These are phyloP conservation scores for Corrigiola litoralis DNA, from an alignment of 179 eudicot genomes.

Conservation along the genomic window DNA sequence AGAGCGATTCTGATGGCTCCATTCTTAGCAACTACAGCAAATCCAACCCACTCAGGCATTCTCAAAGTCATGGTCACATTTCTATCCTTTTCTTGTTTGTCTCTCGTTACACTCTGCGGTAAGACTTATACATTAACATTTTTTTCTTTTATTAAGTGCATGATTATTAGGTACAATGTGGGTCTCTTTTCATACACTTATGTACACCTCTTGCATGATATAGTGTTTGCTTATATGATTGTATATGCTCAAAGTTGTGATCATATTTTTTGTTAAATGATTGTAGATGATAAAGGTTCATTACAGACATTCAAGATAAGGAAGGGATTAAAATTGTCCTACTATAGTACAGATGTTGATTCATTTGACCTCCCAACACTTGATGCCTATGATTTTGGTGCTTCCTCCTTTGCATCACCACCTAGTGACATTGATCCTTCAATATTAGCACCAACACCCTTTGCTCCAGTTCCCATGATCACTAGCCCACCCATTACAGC, in stretches of 20 bases:
- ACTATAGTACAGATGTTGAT: conserved; percentile 10
- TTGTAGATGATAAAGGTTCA: conserved; percentile 19
- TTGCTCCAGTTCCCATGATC: conserved; percentile 8
- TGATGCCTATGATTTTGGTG: conserved; percentile 25
- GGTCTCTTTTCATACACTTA: not conserved
- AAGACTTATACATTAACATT: not conserved
- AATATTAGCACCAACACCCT: conserved; percentile 11
- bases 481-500: conserved; percentile 8
- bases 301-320: conserved; percentile 14
- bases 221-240: not conserved
- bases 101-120: conserved; percentile 9
- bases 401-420: conserved; percentile 7
- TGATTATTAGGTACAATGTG: not conserved
- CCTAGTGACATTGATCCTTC: conserved; percentile 7
- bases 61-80: not conserved
- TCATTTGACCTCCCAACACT: conserved; percentile 28
- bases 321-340: conserved; percentile 12
- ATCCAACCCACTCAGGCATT: not conserved
- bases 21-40: not conserved
- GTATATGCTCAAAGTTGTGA: not conserved
- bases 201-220: not conserved
- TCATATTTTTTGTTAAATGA: not conserved
- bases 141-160: not conserved
- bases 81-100: not conserved
- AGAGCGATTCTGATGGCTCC: conserved; percentile 17